Conservation (phyloP, 306 rosid species). For the Dryas octopetala region DNA sequence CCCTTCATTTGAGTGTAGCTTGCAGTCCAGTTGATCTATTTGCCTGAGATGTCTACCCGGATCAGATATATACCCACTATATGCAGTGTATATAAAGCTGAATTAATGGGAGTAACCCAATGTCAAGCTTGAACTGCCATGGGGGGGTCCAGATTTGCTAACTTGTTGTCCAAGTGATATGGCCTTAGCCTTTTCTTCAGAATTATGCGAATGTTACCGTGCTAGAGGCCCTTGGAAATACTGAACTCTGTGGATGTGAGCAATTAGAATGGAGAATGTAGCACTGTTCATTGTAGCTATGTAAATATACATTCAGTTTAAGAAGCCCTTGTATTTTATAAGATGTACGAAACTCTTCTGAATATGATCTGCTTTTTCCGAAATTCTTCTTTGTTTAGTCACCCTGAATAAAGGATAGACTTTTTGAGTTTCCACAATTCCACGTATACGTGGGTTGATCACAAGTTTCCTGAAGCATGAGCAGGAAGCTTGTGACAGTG, state of each 20-base stretch:
- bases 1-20: conserved; percentile 38
- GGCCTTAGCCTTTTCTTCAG: not conserved
- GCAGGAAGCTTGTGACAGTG: too few species aligned
- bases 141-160: not conserved
- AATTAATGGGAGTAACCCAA: not conserved
- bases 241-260: not conserved
- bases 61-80: conserved; percentile 26
- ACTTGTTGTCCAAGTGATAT: not conserved
- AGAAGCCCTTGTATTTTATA: not conserved
- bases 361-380: not conserved
- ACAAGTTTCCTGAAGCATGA: too few species aligned
- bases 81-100: conserved; percentile 5
- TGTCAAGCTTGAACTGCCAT: not conserved
- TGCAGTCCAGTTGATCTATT: conserved; percentile 43
- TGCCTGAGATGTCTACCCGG: not conserved
- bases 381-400: not conserved
- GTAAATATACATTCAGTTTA: conserved; percentile 3
- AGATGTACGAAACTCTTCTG: not conserved
- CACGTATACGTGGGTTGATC: too few species aligned
- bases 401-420: too few species aligned
- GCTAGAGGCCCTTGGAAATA: not conserved
- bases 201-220: not conserved
- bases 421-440: too few species aligned
- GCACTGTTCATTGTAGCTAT: not conserved
- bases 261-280: not conserved